Conservation (phyloP, 495 filamentous ascomycete species). For the Polyplosphaeria fusca region DNA sequence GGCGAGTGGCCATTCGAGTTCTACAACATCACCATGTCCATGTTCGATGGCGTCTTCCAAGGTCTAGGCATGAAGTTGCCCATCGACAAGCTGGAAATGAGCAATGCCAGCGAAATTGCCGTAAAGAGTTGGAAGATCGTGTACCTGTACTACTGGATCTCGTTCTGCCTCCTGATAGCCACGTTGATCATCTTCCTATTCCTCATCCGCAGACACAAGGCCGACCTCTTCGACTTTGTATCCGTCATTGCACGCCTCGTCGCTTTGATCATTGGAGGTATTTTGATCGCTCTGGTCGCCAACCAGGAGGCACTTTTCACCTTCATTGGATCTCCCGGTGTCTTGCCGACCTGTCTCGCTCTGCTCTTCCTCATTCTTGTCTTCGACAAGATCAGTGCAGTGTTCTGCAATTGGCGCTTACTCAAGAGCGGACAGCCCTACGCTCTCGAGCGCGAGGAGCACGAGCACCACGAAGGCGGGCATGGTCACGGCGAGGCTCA, state of each 20-base stretch:
- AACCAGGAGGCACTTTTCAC: constrained; percentile 8
- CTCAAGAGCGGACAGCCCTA: constrained; percentile 24
- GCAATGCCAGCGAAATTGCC: constrained; percentile 12
- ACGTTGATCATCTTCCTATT: constrained; percentile 30
- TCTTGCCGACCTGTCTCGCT: constrained; percentile 20
- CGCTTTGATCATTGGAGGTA: constrained; percentile 9
- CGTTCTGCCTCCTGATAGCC: constrained; percentile 23
- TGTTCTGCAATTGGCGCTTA: constrained; percentile 23
- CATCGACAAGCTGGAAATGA: constrained; percentile 10
- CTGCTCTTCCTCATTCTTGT: constrained; percentile 30
- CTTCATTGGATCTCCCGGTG: constrained; percentile 14
- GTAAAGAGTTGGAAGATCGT: constrained; percentile 20
- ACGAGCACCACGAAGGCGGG: constrained; percentile 11
- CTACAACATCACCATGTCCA: neutral
- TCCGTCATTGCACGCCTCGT: constrained; percentile 21
- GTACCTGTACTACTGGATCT: constrained; percentile 31
- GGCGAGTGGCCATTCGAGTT: constrained; percentile 6
- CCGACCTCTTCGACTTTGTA: constrained; percentile 31
- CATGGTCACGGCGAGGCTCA: constrained; percentile 1
- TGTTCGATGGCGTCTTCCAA: constrained; percentile 22
- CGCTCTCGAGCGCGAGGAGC: constrained; percentile 9
- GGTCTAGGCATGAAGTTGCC: constrained; percentile 29
- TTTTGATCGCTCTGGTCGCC: constrained; percentile 19
- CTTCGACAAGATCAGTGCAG: constrained; percentile 25
- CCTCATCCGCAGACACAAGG: constrained; percentile 30